Conservation (phyloP, 163 green algal genomes). For the Chlorella variabilis region DNA sequence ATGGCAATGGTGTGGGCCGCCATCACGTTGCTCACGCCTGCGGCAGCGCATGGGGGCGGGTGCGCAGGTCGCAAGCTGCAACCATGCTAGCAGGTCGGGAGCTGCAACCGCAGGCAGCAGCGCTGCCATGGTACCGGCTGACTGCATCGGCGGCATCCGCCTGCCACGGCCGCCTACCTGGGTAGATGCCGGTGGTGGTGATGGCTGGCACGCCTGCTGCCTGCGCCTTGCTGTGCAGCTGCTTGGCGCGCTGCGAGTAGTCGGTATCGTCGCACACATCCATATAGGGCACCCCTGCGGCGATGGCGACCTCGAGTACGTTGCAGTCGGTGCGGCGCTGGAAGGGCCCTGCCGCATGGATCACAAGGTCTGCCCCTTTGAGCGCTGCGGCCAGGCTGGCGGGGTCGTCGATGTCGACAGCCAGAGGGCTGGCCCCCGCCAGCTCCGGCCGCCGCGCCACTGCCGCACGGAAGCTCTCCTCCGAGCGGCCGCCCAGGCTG, state of each 20-base stretch:
- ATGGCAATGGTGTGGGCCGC: constrained; percentile 89
- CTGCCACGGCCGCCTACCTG: constrained; percentile 40
- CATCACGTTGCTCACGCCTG: constrained; percentile 91
- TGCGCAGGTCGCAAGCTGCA: background rate
- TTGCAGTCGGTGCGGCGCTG: constrained; percentile 77
- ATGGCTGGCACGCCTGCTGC: constrained; percentile 91
- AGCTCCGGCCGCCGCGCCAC: constrained; percentile 67
- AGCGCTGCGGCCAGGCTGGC: constrained; percentile 47
- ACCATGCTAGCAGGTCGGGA: too few species aligned
- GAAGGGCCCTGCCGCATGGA: constrained; percentile 96
- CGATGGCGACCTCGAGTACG: constrained; percentile 89
- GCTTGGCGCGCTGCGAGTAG: constrained; percentile 67
- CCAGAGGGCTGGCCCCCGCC: constrained; percentile 48
- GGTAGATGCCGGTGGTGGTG: constrained; percentile 87
- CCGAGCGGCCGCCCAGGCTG: constrained; percentile 60
- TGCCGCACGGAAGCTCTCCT: constrained; percentile 56
- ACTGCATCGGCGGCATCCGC: too few species aligned
- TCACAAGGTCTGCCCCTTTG: constrained; percentile 77
- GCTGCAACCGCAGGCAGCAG: too few species aligned
- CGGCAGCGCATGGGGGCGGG: too few species aligned
- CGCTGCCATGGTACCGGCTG: too few species aligned
- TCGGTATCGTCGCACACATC: constrained; percentile 95
- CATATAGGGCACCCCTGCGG: constrained; percentile 82
- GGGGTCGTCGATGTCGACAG: constrained; percentile 67
- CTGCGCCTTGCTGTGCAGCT: constrained; percentile 62